Percentiles rank a stretch among this genome's conserved stretches.
phyloP scores from a whole-genome alignment of 495 filamentous ascomycete species.

The Rostrohypoxylon terebratum region DNA sequence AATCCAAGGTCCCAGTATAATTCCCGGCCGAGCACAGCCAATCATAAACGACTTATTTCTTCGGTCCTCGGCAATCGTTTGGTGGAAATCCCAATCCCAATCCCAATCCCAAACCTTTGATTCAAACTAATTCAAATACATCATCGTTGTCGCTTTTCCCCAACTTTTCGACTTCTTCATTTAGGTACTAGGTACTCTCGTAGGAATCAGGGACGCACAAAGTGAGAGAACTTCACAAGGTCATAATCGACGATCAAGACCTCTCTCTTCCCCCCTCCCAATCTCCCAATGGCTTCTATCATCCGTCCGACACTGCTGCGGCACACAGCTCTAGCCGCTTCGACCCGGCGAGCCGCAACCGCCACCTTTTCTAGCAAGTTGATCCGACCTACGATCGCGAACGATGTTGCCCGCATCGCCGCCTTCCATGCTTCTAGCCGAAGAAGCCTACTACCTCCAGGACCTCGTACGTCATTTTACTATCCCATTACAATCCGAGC shows the following conservation, averaged over 20 bases:
- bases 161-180: background rate
- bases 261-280: background rate
- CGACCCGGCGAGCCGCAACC: slow-evolving; percentile 49
- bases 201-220: slow-evolving; percentile 10
- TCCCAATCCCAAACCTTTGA: slow-evolving; percentile 9
- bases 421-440: slow-evolving; percentile 79
- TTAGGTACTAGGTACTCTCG: slow-evolving; percentile 6
- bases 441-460: slow-evolving; percentile 74
- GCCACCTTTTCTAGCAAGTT: slow-evolving; percentile 46
- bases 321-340: slow-evolving; percentile 57
- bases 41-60: slow-evolving; percentile 38
- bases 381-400: slow-evolving; percentile 49
- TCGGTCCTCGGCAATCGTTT: slow-evolving; percentile 39
- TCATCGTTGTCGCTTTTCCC: slow-evolving; percentile 33
- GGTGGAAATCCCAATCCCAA: slow-evolving; percentile 16
- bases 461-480: slow-evolving; percentile 68
- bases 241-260: background rate
- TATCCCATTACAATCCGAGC: slow-evolving; percentile 43
- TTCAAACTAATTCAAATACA: slow-evolving; percentile 11
- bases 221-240: slow-evolving; percentile 1
- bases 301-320: slow-evolving; percentile 65
- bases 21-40: slow-evolving; percentile 37
- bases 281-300: slow-evolving; percentile 66
- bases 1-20: slow-evolving; percentile 23
- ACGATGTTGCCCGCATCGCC: slow-evolving; percentile 59